Evolutionary conservation across 164 flowering plant species (phyloP).

Genomic region (Stephania cephalantha): DNA sequence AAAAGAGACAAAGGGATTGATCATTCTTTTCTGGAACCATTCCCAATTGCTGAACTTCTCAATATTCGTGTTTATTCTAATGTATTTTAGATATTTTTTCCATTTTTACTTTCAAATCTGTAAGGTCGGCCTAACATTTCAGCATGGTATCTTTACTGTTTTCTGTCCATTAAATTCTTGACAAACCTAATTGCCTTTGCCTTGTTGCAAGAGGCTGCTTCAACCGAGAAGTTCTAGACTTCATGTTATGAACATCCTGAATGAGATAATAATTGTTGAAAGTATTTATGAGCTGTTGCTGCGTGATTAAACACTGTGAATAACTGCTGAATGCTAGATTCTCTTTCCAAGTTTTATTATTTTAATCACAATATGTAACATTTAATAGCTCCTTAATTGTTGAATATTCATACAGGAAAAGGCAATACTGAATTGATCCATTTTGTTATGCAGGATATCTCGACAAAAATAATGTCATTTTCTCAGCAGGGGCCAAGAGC

Average conservation of each 20-base stretch:
- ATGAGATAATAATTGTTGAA: neutral
- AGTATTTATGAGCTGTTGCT: neutral
- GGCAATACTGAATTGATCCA: neutral
- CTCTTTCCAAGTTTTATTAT: neutral
- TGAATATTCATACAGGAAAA: neutral
- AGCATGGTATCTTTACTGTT: neutral
- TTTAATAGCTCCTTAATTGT: neutral
- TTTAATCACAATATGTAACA: neutral
- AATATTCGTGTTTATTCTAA: neutral
- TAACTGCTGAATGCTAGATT: neutral
- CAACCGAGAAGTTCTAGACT: neutral
- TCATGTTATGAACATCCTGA: neutral
- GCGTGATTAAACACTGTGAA: neutral
- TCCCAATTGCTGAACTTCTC: no score
- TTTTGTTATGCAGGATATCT: constrained; percentile 52
- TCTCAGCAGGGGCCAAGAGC: constrained; percentile 80
- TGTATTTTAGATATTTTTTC: neutral
- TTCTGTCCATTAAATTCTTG: no score
- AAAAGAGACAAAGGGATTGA: no score
- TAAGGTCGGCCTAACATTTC: neutral
- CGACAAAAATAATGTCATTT: constrained; percentile 71
- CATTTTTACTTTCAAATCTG: neutral
- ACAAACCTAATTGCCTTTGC: no score
- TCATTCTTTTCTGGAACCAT: no score
- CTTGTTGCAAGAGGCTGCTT: no score